Evolutionary conservation across 163 green algal species (phyloP), one percentile per base, ranked within the genome.

Genomic region (Scenedesmus sp.): DNA sequence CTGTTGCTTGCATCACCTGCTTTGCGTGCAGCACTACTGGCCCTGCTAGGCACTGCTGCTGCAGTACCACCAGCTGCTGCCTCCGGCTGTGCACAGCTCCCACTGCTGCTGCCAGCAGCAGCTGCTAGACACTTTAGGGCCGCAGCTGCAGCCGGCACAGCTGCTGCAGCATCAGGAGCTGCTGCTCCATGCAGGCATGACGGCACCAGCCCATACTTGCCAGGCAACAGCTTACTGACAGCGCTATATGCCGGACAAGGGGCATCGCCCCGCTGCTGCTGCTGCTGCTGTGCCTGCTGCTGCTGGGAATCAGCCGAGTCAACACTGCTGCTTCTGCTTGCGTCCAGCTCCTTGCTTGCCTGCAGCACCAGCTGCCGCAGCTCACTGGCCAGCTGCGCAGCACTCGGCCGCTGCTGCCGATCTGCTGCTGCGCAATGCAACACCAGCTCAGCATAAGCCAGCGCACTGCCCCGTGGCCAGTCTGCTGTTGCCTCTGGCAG

Each of bases 331-430:
- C 76, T 77, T 54, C 55, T 59, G 60, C 62, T 70, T 26, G 8
- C 6, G n/a, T 6, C 26, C 3, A 13, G 4, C 79, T 26, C 81
- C 23, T 56, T 46, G n/a, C 60, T n/a, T 23, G 74, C 87, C 46
- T 55, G 34, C 60, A 90, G 83, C 90, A 93, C 13, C 84, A 93
- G 84, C 59, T 86, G 20, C 54, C 73, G 56, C 84, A 93, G 85
- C 20, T n/a, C 54, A 23, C 57, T 60, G 0, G 89, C 90, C 26
- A 93, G 26, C 90, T 93, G 70, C 26, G 55, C 57, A 20, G 90
- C 64, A n/a, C 56, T 87, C 7, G 90, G 90, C 70, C 90, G 90
- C 74, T 66, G 56, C 55, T 90, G 57, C 57, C 73, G 70, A 20
- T 93, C 84, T 15, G 57, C 60, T 59, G 84, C 84, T n/a, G 70